These are phyloP conservation scores for Starmerella bombi DNA, from an alignment of 805 yeast genomes.

Conservation along the genomic window DNA sequence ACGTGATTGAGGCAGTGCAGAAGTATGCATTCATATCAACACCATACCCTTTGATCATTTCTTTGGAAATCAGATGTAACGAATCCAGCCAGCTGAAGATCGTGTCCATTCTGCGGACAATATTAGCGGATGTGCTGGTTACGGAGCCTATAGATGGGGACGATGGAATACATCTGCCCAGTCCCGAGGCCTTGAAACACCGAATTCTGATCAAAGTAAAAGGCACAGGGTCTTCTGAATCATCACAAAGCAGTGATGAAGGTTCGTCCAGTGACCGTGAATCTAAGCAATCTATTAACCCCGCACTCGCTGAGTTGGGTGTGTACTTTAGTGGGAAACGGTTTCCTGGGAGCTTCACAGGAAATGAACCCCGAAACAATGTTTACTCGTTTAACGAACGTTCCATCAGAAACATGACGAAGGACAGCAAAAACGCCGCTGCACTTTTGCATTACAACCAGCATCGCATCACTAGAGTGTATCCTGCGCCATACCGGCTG, in stretches of 20 bases:
- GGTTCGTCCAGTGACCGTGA: not conserved
- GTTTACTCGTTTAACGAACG: slow-evolving; percentile 81
- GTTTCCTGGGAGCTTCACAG: slow-evolving; percentile 69
- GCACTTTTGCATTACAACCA: slow-evolving; percentile 67
- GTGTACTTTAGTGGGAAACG: slow-evolving; percentile 63
- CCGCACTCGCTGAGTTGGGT: slow-evolving; percentile 44
- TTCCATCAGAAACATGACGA: slow-evolving; percentile 45
- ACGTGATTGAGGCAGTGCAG: slow-evolving; percentile 58
- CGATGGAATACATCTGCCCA: slow-evolving; percentile 38
- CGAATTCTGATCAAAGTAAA: slow-evolving; percentile 70
- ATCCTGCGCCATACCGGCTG: slow-evolving; percentile 70
- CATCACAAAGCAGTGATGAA: slow-evolving; percentile 5
- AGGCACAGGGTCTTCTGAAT: not conserved
- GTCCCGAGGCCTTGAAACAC: slow-evolving; percentile 61
- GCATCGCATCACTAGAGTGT: slow-evolving; percentile 62
- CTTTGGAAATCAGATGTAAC: slow-evolving; percentile 75
- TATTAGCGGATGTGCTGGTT: slow-evolving; percentile 48
- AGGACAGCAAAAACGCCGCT: slow-evolving; percentile 39
- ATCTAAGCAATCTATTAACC: slow-evolving; percentile 15
- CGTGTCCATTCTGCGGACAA: slow-evolving; percentile 38
- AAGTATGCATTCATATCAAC: slow-evolving; percentile 83
- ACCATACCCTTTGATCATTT: slow-evolving; percentile 71
- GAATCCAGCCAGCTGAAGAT: slow-evolving; percentile 51
- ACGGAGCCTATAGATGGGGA: slow-evolving; percentile 27
- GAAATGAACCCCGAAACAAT: slow-evolving; percentile 77